Percentiles rank a stretch among this genome's conserved stretches.
Conservation (phyloP, 306 rosid species). For the Prosopis cineraria region DNA sequence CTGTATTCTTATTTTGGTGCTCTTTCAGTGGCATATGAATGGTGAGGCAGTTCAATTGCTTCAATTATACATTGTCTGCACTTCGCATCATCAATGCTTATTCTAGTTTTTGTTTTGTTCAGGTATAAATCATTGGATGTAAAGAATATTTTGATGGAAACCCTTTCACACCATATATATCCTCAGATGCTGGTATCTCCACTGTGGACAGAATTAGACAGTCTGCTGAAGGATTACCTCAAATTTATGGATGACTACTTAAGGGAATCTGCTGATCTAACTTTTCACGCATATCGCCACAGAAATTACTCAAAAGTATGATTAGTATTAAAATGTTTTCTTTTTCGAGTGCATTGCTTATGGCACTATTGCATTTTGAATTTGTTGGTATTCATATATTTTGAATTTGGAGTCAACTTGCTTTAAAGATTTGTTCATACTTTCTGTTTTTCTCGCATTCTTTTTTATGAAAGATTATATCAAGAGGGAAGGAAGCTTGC, state of each 20-base stretch:
- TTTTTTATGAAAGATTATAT: not conserved
- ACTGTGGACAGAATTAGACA: constrained; percentile 69
- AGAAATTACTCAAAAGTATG: constrained; percentile 93
- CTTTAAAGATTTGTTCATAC: not conserved
- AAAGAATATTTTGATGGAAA: constrained; percentile 92
- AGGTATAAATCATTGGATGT: constrained; percentile 92
- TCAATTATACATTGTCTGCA: not conserved
- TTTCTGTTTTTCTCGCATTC: not conserved
- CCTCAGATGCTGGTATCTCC: constrained; percentile 96
- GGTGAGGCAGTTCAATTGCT: constrained; percentile 53
- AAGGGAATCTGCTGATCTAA: constrained; percentile 95
- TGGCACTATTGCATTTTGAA: too few species aligned
- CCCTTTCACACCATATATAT: constrained; percentile 79
- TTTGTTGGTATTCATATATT: constrained; percentile 29
- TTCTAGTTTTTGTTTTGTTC: constrained; percentile 36
- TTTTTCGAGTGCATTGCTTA: constrained; percentile 24
- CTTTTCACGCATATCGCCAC: constrained; percentile 94
- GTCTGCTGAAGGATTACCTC: constrained; percentile 78
- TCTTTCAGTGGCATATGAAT: constrained; percentile 73
- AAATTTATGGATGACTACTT: constrained; percentile 98
- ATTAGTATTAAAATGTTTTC: constrained; percentile 29
- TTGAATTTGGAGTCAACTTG: constrained; percentile 19
- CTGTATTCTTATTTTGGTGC: constrained; percentile 81
- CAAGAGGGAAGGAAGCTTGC: not conserved
- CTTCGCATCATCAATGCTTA: not conserved